phyloP scores from a whole-genome alignment of 2,329 filamentous ascomycete genomes.

The Fusarium luffae region DNA sequence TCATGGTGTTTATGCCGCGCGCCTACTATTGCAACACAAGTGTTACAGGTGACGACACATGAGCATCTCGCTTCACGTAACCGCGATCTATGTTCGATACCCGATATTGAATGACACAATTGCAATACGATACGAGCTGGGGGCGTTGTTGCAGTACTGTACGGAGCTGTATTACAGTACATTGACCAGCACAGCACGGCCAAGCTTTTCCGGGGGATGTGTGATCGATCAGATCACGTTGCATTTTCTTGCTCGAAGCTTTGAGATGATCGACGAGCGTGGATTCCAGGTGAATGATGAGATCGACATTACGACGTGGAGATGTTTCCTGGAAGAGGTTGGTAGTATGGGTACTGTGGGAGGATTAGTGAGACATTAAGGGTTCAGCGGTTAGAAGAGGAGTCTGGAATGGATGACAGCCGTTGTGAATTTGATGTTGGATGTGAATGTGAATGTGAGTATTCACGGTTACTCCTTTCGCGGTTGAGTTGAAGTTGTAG shows the following conservation, averaged over 20 bases:
- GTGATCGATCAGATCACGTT: conserved; percentile 41
- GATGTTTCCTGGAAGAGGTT: not conserved
- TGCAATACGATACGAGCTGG: conserved; percentile 7
- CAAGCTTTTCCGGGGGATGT: conserved; percentile 30
- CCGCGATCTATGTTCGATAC: conserved; percentile 14
- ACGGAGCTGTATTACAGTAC: not conserved
- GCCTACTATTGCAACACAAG: conserved; percentile 13
- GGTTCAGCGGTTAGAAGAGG: not conserved
- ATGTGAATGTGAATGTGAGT: not conserved
- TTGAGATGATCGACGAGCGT: conserved; percentile 20
- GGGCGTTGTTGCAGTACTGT: conserved; percentile 23
- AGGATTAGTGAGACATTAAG: conserved; percentile 21
- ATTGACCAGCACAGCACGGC: conserved; percentile 15
- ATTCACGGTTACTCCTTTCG: not conserved
- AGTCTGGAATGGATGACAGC: not conserved
- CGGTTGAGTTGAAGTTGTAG: not conserved
- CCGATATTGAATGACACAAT: conserved; percentile 1
- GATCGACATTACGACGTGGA: conserved; percentile 27
- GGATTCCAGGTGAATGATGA: conserved; percentile 19
- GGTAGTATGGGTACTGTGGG: conserved; percentile 4
- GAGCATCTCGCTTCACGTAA: not conserved
- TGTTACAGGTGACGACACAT: conserved; percentile 18
- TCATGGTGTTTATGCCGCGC: conserved; percentile 35
- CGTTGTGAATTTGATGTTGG: not conserved
- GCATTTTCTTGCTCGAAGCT: conserved; percentile 22